These are phyloP conservation scores for Penicillium paneum DNA, from an alignment of 2,329 filamentous ascomycete genomes.

Conservation along the genomic window DNA sequence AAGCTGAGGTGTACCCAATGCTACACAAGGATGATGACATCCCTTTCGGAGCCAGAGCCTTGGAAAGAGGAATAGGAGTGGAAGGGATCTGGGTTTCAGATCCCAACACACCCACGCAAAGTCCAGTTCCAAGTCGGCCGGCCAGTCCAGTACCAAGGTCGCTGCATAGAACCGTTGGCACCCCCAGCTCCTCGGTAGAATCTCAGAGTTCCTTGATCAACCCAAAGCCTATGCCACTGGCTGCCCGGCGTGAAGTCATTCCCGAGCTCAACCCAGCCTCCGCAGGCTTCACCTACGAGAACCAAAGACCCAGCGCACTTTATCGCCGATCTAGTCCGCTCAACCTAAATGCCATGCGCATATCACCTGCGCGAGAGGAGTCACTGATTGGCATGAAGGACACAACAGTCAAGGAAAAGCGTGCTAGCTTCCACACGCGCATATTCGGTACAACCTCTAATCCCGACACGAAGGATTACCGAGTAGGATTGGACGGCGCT, in stretches of 20 bases:
- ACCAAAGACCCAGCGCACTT: neutral
- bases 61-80: slow-evolving; percentile 77
- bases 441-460: slow-evolving; percentile 7
- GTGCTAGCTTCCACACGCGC: slow-evolving; percentile 17
- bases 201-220: neutral
- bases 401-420: slow-evolving; percentile 6
- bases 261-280: slow-evolving; percentile 7
- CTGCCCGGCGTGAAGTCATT: neutral
- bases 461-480: slow-evolving; percentile 1
- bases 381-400: neutral
- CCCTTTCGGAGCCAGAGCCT: slow-evolving; percentile 80
- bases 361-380: slow-evolving; percentile 3
- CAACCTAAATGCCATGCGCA: neutral
- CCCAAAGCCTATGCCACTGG: neutral
- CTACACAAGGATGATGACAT: slow-evolving; percentile 59
- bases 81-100: slow-evolving; percentile 78
- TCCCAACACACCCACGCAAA: slow-evolving; percentile 37
- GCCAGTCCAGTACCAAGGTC: slow-evolving; percentile 3
- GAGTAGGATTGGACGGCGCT: neutral
- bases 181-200: neutral
- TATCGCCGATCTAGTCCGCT: slow-evolving; percentile 6
- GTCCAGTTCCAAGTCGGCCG: slow-evolving; percentile 20
- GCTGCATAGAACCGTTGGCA: neutral
- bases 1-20: slow-evolving; percentile 54
- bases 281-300: slow-evolving; percentile 9